Base-by-base conservation (phyloP, 495 filamentous ascomycete genomes). In the Lophium mytilinum region DNA sequence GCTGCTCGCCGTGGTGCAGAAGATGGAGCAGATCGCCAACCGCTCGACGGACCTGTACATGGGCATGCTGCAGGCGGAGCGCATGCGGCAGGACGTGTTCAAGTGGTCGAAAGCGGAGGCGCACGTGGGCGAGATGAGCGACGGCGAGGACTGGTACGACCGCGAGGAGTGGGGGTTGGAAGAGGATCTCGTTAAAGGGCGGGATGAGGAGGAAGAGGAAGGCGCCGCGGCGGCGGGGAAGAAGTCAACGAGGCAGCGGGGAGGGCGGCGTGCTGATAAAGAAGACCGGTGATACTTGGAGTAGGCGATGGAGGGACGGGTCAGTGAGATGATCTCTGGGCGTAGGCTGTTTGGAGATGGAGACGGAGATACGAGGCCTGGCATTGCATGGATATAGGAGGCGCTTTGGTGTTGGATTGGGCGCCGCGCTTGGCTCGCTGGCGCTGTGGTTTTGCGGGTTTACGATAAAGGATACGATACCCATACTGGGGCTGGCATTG, bases 91-190 rank as follows among this genome's bases (percentile, higher is more conserved):
- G 54, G 78, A 84, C 43, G 89, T 97, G 10, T 79, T 86, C 67
- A 83, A 87, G 56, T 95, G 89, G 87, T 81, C 79, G 51, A 92
- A 94, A 69, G 89, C 93, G 0, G 94, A 98, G 70, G 88, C 83
- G 5, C 93, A 96, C 65, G 79, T 87, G 21, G 90, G 89, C 1
- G 81, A 85, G 52, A 74, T 95, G 82, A 91, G 86, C 36, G 91
- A 96, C 65, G 89, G 89, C 3, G 91, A 96, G 73, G 91, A 96
- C 67, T 96, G 91, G 90, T 94, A 94, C 68, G 91, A 96, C 66
- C 82, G 81, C 54, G 88, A 93, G 66, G 85, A 87, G 75, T 95
- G 89, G 91, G 83, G 83, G 3, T 69, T 96, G 41, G 84, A 84
- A 2, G 88, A 89, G 61, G 87, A 90, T 67, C 75, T 96, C 12